Evolutionary conservation across 805 yeast species (phyloP).

Genomic region (Maudiozyma barnettii): DNA sequence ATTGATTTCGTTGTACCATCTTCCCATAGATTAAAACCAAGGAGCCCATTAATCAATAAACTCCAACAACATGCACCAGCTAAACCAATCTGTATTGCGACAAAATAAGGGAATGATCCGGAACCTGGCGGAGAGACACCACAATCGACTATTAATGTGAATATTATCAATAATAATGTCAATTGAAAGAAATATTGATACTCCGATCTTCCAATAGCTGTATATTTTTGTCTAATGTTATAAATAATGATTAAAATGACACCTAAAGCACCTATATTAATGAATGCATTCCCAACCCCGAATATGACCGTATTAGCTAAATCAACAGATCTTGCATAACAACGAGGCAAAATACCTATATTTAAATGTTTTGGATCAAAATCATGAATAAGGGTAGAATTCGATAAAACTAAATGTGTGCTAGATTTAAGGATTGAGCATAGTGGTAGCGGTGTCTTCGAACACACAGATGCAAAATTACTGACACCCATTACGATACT

Average conservation of each 20-base stretch:
- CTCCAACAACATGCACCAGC: conserved; percentile 64
- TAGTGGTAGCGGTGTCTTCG: conserved; percentile 62
- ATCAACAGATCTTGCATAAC: conserved; percentile 81
- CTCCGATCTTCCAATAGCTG: conserved; percentile 90
- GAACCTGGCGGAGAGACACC: conserved; percentile 90
- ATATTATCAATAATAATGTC: conserved; percentile 46
- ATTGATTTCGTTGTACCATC: conserved; percentile 73
- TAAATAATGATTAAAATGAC: conserved; percentile 62
- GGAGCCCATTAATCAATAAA: conserved; percentile 61
- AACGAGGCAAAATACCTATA: conserved; percentile 60
- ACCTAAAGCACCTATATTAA: conserved; percentile 65
- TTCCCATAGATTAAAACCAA: conserved; percentile 89
- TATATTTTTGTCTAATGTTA: conserved; percentile 73
- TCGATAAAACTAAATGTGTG: conserved; percentile 21
- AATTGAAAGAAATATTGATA: conserved; percentile 65
- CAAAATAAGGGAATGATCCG: conserved; percentile 66
- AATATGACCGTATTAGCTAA: conserved; percentile 87
- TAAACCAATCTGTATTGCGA: conserved; percentile 68
- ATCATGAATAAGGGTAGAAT: conserved; percentile 15
- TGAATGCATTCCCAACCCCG: conserved; percentile 78
- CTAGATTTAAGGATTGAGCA: conserved; percentile 65
- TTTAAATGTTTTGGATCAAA: conserved; percentile 27
- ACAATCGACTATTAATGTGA: conserved; percentile 73
- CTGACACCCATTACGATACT: conserved; percentile 18
- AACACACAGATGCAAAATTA: conserved; percentile 41